Conservation (phyloP, 169 alveolate genomes). For the Cryptosporidium viatorum region DNA sequence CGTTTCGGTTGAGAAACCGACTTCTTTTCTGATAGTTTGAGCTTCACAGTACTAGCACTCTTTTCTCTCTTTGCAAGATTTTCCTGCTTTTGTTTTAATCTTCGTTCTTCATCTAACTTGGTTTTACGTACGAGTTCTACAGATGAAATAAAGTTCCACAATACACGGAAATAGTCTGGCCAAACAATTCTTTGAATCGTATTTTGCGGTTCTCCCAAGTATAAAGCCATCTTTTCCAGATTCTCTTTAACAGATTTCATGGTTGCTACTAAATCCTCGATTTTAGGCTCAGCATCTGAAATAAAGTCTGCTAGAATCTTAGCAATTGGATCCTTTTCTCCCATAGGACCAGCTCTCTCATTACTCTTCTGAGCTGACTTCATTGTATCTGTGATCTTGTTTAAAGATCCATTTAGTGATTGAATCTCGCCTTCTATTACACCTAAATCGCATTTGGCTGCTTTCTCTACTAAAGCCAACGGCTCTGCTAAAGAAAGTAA, state of each 20-base stretch:
- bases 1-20: conserved; percentile 11
- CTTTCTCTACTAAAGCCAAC: conserved; percentile 76
- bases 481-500: conserved; percentile 74
- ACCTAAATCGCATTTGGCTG: conserved; percentile 75
- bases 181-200: conserved; percentile 86
- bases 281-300: conserved; percentile 83
- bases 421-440: conserved; percentile 77
- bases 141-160: conserved; percentile 86
- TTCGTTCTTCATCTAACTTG: conserved; percentile 82
- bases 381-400: conserved; percentile 75
- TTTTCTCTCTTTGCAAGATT: conserved; percentile 82
- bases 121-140: conserved; percentile 85
- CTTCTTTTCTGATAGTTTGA: conserved; percentile 54
- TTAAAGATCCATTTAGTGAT: conserved; percentile 38
- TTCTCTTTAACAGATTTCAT: conserved; percentile 79
- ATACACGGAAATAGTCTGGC: conserved; percentile 86
- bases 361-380: conserved; percentile 77
- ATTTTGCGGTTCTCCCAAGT: conserved; percentile 87
- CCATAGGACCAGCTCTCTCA: conserved; percentile 79
- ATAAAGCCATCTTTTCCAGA: conserved; percentile 83
- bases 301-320: conserved; percentile 77
- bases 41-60: conserved; percentile 29
- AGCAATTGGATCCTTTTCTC: conserved; percentile 79
- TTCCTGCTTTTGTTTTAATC: conserved; percentile 80
- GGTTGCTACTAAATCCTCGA: conserved; percentile 76